Evolutionary conservation across 2,329 filamentous ascomycete genomes (phyloP).

Genomic region (Fonsecaea monophora): DNA sequence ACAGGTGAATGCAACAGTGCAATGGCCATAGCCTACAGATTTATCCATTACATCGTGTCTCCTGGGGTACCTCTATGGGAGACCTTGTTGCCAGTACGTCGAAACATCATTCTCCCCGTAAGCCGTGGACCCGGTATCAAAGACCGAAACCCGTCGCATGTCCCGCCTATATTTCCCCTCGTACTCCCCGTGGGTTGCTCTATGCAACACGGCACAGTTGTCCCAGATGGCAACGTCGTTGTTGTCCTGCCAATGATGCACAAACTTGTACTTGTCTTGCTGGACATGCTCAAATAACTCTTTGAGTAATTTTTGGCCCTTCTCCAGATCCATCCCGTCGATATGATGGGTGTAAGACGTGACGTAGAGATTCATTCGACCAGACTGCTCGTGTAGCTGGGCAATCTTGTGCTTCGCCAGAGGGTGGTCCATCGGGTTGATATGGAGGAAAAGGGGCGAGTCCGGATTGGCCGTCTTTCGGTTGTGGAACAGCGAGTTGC

Average conservation of each 20-base stretch:
- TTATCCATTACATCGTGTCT: too few relatives aligned
- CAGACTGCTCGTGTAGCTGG: conserved; percentile 12
- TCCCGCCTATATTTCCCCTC: conserved; percentile 16
- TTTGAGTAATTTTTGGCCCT: conserved; percentile 4
- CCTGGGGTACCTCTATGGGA: not conserved
- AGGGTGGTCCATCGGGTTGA: conserved; percentile 6
- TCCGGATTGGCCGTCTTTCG: conserved; percentile 21
- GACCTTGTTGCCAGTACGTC: conserved; percentile 14
- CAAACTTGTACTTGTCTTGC: conserved; percentile 16
- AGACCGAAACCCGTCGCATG: conserved; percentile 12
- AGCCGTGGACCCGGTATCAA: conserved; percentile 11
- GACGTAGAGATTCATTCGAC: conserved; percentile 20
- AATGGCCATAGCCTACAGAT: too few relatives aligned
- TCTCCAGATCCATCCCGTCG: conserved; percentile 13
- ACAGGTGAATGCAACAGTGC: too few relatives aligned
- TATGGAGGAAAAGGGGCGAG: conserved; percentile 13
- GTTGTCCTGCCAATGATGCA: conserved; percentile 1
- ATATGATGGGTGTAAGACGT: conserved; percentile 17
- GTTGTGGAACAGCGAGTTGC: conserved; percentile 19
- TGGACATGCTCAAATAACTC: conserved; percentile 7
- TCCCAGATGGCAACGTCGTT: conserved; percentile 21
- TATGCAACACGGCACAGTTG: conserved; percentile 19
- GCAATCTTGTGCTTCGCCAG: conserved; percentile 15
- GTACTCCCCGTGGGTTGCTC: conserved; percentile 11
- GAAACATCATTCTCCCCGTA: conserved; percentile 18